phyloP scores from a whole-genome alignment of 345 rosid genomes.

The Turnera subulata region DNA sequence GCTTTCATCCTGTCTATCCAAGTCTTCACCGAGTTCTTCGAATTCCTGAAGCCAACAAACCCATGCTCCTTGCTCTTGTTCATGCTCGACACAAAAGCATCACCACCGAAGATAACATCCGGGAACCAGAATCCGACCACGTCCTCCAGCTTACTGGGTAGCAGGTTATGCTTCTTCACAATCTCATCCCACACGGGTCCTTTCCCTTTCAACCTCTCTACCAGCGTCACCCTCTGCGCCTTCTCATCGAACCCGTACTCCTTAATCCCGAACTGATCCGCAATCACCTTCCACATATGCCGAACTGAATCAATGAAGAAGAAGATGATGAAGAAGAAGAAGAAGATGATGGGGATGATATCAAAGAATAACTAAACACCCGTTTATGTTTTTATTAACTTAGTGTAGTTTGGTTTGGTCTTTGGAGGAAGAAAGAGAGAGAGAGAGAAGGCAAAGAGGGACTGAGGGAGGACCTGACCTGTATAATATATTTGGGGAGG shows the following conservation, averaged over 20 bases:
- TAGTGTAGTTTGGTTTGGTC: no score
- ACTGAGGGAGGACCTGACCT: no score
- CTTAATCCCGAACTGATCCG: constrained; percentile 77
- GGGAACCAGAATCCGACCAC: constrained; percentile 63
- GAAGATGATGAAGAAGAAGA: no score
- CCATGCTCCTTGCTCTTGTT: constrained; percentile 83
- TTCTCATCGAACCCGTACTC: constrained; percentile 55
- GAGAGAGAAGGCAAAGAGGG: no score
- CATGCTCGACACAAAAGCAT: constrained; percentile 39
- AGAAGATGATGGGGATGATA: no score
- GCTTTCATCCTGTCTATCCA: neutral
- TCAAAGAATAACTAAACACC: no score
- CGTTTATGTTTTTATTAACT: no score
- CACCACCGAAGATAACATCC: constrained; percentile 27
- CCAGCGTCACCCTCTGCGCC: constrained; percentile 35
- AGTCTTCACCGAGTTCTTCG: neutral
- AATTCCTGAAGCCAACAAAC: constrained; percentile 73
- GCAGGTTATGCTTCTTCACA: constrained; percentile 56
- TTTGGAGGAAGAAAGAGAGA: no score
- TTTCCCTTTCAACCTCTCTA: constrained; percentile 59
- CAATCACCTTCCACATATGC: constrained; percentile 68
- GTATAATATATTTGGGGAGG: no score
- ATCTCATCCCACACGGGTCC: constrained; percentile 72
- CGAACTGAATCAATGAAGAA: no score
- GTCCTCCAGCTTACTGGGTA: constrained; percentile 43